A percentile compares a stretch with the other conserved stretches of the same genome.
Evolutionary conservation across 2,329 filamentous ascomycete genomes (phyloP).

Genomic region (Colletotrichum siamense): DNA sequence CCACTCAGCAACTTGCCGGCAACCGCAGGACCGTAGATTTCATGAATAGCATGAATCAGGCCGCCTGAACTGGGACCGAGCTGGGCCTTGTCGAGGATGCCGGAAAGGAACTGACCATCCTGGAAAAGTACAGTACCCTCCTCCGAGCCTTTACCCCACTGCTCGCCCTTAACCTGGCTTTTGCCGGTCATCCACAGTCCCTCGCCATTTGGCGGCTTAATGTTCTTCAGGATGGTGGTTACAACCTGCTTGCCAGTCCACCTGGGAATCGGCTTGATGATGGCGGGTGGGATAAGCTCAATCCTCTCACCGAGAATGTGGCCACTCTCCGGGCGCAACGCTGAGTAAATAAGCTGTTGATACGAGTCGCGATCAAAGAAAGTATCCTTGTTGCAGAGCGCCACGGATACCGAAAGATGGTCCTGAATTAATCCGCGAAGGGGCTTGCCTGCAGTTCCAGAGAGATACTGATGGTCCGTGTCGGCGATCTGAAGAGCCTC

Average conservation of each 20-base stretch:
- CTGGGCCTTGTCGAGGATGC: slow-evolving; percentile 95
- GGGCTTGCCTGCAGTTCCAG: slow-evolving; percentile 90
- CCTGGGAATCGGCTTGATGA: slow-evolving; percentile 79
- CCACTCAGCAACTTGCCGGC: slow-evolving; percentile 90
- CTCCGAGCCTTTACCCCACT: slow-evolving; percentile 80
- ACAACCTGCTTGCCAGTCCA: slow-evolving; percentile 99
- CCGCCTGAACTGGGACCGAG: slow-evolving; percentile 88
- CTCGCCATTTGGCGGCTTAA: slow-evolving; percentile 77
- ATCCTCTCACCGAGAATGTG: slow-evolving; percentile 86
- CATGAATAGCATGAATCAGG: slow-evolving; percentile 89
- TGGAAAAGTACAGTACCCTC: slow-evolving; percentile 84
- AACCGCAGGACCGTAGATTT: slow-evolving; percentile 86
- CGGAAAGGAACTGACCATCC: slow-evolving; percentile 85
- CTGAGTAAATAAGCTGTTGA: slow-evolving; percentile 91
- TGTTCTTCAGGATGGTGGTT: slow-evolving; percentile 91
- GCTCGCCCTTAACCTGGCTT: slow-evolving; percentile 76
- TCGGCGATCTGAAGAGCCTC: slow-evolving; percentile 94
- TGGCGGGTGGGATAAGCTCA: slow-evolving; percentile 78
- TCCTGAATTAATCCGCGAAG: slow-evolving; percentile 97
- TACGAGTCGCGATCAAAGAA: slow-evolving; percentile 91
- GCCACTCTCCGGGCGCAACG: slow-evolving; percentile 86
- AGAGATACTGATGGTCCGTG: slow-evolving; percentile 96
- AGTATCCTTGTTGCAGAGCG: slow-evolving; percentile 88
- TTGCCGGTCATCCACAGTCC: slow-evolving; percentile 82
- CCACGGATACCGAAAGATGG: slow-evolving; percentile 93